A percentile compares a stretch with the other conserved stretches of the same genome.
Evolutionary conservation across 352 stramenopile species (phyloP).

Genomic region (Phytophthora vignae): DNA sequence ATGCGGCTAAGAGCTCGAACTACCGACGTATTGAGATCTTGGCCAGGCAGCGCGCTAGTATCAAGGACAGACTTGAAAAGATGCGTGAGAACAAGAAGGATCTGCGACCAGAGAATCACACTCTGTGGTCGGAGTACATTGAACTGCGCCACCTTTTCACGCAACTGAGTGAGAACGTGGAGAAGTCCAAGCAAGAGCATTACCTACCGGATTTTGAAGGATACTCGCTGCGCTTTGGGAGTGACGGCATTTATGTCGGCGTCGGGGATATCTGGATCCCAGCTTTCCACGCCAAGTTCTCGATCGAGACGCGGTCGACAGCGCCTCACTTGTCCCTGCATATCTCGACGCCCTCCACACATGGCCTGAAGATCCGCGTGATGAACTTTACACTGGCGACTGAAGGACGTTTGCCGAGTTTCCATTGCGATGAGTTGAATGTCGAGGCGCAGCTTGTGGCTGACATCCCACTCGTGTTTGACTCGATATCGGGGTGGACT

Average conservation of each 20-base stretch:
- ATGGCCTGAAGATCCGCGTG: constrained; percentile 66
- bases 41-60: constrained; percentile 59
- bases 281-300: constrained; percentile 79
- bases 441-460: constrained; percentile 76
- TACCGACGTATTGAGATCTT: constrained; percentile 78
- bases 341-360: constrained; percentile 60
- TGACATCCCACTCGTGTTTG: constrained; percentile 69
- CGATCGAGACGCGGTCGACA: constrained; percentile 63
- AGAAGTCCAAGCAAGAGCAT: constrained; percentile 73
- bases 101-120: constrained; percentile 56
- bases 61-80: constrained; percentile 67
- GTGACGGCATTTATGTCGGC: constrained; percentile 75
- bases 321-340: constrained; percentile 74
- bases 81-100: constrained; percentile 55
- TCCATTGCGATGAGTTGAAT: constrained; percentile 83
- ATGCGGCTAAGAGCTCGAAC: constrained; percentile 61
- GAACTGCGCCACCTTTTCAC: constrained; percentile 70
- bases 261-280: constrained; percentile 76
- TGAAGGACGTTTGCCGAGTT: constrained; percentile 70
- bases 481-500: constrained; percentile 67
- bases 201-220: constrained; percentile 70
- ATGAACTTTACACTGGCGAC: constrained; percentile 76
- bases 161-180: constrained; percentile 65
- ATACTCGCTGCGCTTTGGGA: constrained; percentile 73
- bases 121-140: constrained; percentile 71